These are phyloP conservation scores for Akanthomyces lecanii DNA, from an alignment of 2,329 filamentous ascomycete species.

Conservation along the genomic window DNA sequence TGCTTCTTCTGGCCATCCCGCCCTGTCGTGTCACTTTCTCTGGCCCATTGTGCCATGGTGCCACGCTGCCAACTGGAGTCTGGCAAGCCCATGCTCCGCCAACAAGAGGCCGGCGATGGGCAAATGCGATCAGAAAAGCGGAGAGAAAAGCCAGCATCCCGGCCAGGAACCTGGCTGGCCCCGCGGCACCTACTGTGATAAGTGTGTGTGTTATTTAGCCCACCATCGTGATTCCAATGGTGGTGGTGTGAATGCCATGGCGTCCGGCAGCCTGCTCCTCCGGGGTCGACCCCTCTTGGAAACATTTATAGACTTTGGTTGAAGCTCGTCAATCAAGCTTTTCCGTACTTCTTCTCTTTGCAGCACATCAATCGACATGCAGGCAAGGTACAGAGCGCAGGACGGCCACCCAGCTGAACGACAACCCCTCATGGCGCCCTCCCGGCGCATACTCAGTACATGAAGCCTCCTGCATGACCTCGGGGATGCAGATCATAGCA, in stretches of 20 bases:
- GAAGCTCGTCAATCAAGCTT: background rate
- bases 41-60: background rate
- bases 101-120: background rate
- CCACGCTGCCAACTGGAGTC: background rate
- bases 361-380: background rate
- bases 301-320: background rate
- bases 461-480: background rate
- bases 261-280: background rate
- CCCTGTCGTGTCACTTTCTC: too few species aligned
- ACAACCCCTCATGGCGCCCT: background rate
- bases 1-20: background rate
- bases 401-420: background rate
- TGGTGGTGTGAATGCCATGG: background rate
- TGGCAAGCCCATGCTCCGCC: background rate
- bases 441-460: background rate
- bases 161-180: background rate
- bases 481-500: conserved; percentile 2
- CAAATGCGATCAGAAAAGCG: conserved; percentile 17
- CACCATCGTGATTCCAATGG: background rate
- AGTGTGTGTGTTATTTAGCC: background rate
- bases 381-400: background rate
- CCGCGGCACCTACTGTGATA: too few species aligned
- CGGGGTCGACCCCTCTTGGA: background rate
- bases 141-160: conserved; percentile 1
- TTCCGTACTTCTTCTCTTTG: background rate